These are phyloP conservation scores for Nymphaea colorata DNA, from an alignment of 164 flowering plant genomes.

Conservation along the genomic window DNA sequence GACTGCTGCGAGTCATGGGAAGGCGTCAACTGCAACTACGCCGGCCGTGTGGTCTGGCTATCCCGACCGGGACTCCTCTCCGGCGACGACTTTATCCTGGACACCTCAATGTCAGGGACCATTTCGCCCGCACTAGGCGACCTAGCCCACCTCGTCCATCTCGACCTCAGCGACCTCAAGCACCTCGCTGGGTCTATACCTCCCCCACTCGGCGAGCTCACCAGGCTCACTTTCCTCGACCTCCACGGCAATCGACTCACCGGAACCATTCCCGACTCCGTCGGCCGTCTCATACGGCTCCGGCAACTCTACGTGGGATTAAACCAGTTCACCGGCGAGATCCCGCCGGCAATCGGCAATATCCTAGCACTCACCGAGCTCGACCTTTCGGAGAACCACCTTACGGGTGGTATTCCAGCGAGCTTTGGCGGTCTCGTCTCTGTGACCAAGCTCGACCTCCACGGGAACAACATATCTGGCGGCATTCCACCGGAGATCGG, in stretches of 20 bases:
- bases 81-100: constrained; percentile 19
- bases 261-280: constrained; percentile 37
- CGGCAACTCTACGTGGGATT: constrained; percentile 29
- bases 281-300: constrained; percentile 23
- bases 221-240: constrained; percentile 24
- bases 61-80: constrained; percentile 42
- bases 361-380: constrained; percentile 21
- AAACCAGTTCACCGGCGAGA: constrained; percentile 31
- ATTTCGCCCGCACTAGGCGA: constrained; percentile 47
- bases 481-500: constrained; percentile 40
- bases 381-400: constrained; percentile 36
- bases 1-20: constrained; percentile 57
- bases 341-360: constrained; percentile 23
- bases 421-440: constrained; percentile 22
- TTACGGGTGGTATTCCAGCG: constrained; percentile 39
- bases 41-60: constrained; percentile 40
- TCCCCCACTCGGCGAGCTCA: constrained; percentile 32
- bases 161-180: constrained; percentile 52
- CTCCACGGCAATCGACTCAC: constrained; percentile 37
- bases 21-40: constrained; percentile 39
- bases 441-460: constrained; percentile 28
- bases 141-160: constrained; percentile 28
- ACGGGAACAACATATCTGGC: constrained; percentile 32
- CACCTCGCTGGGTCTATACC: constrained; percentile 45
- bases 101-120: constrained; percentile 48